Evolutionary conservation across 108 stramenopile species (phyloP).

Genomic region (Skeletonema tropicum): DNA sequence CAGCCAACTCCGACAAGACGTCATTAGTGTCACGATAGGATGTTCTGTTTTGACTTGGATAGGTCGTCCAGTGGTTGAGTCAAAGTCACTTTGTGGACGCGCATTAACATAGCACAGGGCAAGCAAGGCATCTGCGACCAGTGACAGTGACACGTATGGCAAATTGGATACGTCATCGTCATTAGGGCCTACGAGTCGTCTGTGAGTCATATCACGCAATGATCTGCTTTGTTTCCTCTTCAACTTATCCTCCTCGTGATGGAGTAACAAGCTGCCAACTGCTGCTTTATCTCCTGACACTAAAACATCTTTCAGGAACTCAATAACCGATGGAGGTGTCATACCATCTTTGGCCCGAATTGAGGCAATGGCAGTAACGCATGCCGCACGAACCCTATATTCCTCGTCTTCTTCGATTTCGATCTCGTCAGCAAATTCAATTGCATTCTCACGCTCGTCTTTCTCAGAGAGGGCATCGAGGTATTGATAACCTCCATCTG

Average conservation of each 20-base stretch:
- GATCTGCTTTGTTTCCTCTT: slow-evolving; percentile 51
- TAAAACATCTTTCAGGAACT: slow-evolving; percentile 76
- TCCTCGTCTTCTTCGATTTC: slow-evolving; percentile 91
- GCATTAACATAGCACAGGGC: slow-evolving; percentile 77
- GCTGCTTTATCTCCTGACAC: slow-evolving; percentile 72
- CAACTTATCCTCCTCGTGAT: slow-evolving; percentile 67
- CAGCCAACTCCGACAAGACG: slow-evolving; percentile 68
- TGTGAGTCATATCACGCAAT: slow-evolving; percentile 38
- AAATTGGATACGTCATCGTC: slow-evolving; percentile 53
- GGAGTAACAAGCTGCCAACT: slow-evolving; percentile 62
- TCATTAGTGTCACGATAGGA: slow-evolving; percentile 74
- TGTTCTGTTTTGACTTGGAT: slow-evolving; percentile 69
- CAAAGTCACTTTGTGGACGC: slow-evolving; percentile 68
- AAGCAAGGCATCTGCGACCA: slow-evolving; percentile 81
- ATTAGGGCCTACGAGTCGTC: slow-evolving; percentile 49
- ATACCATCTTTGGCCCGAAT: slow-evolving; percentile 85
- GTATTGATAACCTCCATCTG: slow-evolving; percentile 72
- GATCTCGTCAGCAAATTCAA: slow-evolving; percentile 79
- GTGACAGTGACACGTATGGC: slow-evolving; percentile 71
- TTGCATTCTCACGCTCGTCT: slow-evolving; percentile 60
- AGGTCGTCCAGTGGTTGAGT: slow-evolving; percentile 68
- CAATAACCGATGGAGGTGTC: slow-evolving; percentile 68
- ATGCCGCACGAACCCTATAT: slow-evolving; percentile 78
- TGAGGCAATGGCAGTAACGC: slow-evolving; percentile 79
- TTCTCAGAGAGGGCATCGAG: slow-evolving; percentile 70